These are phyloP conservation scores for Cutaneotrichosporon sp. DNA, from an alignment of 1,284 basidiomycete species.

Conservation along the genomic window DNA sequence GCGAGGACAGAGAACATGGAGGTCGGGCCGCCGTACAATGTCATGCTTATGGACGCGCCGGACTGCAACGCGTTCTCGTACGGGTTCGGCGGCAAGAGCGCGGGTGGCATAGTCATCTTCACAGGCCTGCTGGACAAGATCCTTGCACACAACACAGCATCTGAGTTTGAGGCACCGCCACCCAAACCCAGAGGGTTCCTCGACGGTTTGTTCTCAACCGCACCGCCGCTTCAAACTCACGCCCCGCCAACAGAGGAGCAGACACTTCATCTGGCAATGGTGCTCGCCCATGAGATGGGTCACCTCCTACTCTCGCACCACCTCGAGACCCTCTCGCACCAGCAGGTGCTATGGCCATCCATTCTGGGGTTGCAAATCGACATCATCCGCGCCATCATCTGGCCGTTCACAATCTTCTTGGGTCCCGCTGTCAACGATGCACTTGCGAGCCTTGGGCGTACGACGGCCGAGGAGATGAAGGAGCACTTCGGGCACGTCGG, in stretches of 20 bases:
- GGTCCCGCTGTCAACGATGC: slow-evolving; percentile 90
- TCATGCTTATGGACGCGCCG: slow-evolving; percentile 77
- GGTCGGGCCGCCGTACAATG: slow-evolving; percentile 78
- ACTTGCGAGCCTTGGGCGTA: slow-evolving; percentile 71
- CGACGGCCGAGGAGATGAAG: slow-evolving; percentile 69
- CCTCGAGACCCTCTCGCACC: slow-evolving; percentile 78
- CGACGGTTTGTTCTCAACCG: slow-evolving; percentile 30
- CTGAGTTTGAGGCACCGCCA: not conserved
- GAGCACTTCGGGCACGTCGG: slow-evolving; percentile 59
- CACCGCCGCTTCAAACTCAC: slow-evolving; percentile 30
- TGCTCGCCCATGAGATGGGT: slow-evolving; percentile 82
- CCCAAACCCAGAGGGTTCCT: slow-evolving; percentile 20
- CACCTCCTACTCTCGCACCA: slow-evolving; percentile 85
- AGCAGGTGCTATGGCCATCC: slow-evolving; percentile 75
- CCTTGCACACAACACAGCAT: slow-evolving; percentile 55
- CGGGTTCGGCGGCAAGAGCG: slow-evolving; percentile 83
- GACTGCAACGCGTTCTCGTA: slow-evolving; percentile 85
- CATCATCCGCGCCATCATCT: slow-evolving; percentile 69
- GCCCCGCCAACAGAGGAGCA: slow-evolving; percentile 70
- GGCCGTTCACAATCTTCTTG: slow-evolving; percentile 82
- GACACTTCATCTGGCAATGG: slow-evolving; percentile 75
- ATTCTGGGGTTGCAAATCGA: slow-evolving; percentile 73
- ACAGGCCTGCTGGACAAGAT: slow-evolving; percentile 83
- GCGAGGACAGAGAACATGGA: slow-evolving; percentile 46
- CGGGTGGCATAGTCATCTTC: slow-evolving; percentile 84